phyloP scores from a whole-genome alignment of 2,329 filamentous ascomycete species.

The Monosporascus sp. region DNA sequence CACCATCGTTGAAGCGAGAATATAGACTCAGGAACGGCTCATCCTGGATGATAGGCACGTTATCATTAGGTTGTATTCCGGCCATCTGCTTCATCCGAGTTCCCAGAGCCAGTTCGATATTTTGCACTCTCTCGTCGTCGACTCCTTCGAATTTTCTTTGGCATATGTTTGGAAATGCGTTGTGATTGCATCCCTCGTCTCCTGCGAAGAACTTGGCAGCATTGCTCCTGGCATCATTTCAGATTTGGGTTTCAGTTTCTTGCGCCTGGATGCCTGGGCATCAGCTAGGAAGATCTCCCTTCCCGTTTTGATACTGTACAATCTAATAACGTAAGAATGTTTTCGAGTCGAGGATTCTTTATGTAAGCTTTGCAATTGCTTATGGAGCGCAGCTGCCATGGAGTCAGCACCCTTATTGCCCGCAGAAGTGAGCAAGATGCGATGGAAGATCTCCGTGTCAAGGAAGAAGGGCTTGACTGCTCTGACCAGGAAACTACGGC shows the following conservation, averaged over 20 bases:
- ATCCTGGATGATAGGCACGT: not conserved
- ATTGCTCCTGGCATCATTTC: not conserved
- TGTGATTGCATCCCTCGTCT: not conserved
- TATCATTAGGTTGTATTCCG: not conserved
- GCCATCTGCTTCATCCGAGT: not conserved
- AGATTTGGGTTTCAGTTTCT: not conserved
- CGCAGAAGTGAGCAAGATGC: not conserved
- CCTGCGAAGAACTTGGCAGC: not conserved
- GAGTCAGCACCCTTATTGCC: not conserved
- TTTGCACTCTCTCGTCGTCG: not conserved
- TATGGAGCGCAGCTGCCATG: not conserved
- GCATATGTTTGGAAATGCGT: not conserved
- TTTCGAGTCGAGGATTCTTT: not conserved
- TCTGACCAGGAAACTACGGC: not conserved
- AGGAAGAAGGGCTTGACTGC: slow-evolving; percentile 2
- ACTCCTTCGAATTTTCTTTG: not conserved
- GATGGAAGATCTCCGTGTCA: not conserved
- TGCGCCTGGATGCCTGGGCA: not conserved
- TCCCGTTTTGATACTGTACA: not conserved
- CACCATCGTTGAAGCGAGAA: not conserved
- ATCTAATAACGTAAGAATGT: not conserved
- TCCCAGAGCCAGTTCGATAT: not conserved
- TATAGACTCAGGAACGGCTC: not conserved
- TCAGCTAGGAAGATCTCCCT: not conserved
- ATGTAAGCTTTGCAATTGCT: not conserved